Percentiles rank a stretch among this genome's conserved stretches.
These are phyloP conservation scores for Fusarium bulbicola DNA, from an alignment of 2,329 filamentous ascomycete genomes.

Conservation along the genomic window DNA sequence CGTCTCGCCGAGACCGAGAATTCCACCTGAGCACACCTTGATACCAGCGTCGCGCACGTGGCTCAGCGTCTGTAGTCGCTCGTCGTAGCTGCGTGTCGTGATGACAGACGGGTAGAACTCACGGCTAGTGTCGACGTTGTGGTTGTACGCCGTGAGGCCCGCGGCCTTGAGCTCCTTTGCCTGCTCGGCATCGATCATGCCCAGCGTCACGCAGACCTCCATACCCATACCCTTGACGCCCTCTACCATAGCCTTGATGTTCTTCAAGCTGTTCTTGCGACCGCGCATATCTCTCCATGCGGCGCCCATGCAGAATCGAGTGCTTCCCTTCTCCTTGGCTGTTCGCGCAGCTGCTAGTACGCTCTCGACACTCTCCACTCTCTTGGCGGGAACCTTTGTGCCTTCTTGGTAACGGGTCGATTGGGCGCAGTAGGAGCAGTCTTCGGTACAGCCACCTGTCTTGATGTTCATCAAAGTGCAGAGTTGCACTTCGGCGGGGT, in stretches of 20 bases:
- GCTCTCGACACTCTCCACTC: constrained; percentile 80
- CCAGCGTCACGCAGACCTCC: constrained; percentile 93
- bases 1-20: constrained; percentile 84
- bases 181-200: constrained; percentile 87
- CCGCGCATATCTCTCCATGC: constrained; percentile 96
- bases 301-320: constrained; percentile 94
- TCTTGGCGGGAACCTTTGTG: constrained; percentile 81
- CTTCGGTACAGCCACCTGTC: constrained; percentile 89
- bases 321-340: constrained; percentile 85
- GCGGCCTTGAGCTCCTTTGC: constrained; percentile 84
- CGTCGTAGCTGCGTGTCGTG: constrained; percentile 86
- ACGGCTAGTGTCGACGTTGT: constrained; percentile 90
- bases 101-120: constrained; percentile 91
- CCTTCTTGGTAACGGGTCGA: constrained; percentile 82
- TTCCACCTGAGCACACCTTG: constrained; percentile 90
- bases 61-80: constrained; percentile 80
- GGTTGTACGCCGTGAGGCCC: constrained; percentile 90
- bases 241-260: constrained; percentile 86
- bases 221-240: constrained; percentile 84
- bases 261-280: constrained; percentile 82
- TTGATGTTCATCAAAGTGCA: constrained; percentile 98
- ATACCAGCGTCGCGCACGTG: constrained; percentile 88
- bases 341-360: constrained; percentile 81
- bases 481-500: constrained; percentile 84
- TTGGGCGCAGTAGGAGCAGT: constrained; percentile 93